A percentile compares a stretch with the other conserved stretches of the same genome.
Evolutionary conservation across 805 yeast genomes (phyloP).

Genomic region (Zygoascus ofunaensis): DNA sequence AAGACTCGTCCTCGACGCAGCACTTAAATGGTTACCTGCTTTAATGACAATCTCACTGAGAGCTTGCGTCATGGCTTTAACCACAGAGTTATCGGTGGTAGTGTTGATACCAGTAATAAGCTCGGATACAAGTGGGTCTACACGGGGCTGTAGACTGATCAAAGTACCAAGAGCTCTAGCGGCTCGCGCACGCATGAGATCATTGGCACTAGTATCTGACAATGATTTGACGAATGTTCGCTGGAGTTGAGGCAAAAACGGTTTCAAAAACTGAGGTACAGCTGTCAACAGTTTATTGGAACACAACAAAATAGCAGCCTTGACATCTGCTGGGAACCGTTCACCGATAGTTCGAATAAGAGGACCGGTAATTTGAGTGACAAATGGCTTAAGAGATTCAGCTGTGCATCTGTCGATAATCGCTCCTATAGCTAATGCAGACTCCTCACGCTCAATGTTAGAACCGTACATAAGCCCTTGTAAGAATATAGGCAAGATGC

Average conservation of each 20-base stretch:
- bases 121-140: constrained; percentile 85
- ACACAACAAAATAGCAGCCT: constrained; percentile 86
- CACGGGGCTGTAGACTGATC: constrained; percentile 83
- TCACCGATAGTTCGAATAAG: constrained; percentile 97
- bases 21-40: constrained; percentile 73
- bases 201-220: constrained; percentile 60
- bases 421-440: constrained; percentile 86
- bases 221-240: constrained; percentile 91
- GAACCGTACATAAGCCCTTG: constrained; percentile 95
- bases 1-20: constrained; percentile 57
- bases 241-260: constrained; percentile 95
- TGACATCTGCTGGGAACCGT: constrained; percentile 81
- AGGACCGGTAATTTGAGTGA: constrained; percentile 93
- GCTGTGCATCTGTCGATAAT: constrained; percentile 76
- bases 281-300: constrained; percentile 67
- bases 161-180: constrained; percentile 84
- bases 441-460: constrained; percentile 67
- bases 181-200: constrained; percentile 68
- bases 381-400: constrained; percentile 66
- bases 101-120: constrained; percentile 62
- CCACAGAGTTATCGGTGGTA: constrained; percentile 61
- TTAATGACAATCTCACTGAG: constrained; percentile 69
- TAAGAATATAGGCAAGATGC: constrained; percentile 81
- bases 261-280: constrained; percentile 85
- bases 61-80: constrained; percentile 71